phyloP scores from a whole-genome alignment of 2,329 filamentous ascomycete genomes.

The Botrytis hyacinthi region DNA sequence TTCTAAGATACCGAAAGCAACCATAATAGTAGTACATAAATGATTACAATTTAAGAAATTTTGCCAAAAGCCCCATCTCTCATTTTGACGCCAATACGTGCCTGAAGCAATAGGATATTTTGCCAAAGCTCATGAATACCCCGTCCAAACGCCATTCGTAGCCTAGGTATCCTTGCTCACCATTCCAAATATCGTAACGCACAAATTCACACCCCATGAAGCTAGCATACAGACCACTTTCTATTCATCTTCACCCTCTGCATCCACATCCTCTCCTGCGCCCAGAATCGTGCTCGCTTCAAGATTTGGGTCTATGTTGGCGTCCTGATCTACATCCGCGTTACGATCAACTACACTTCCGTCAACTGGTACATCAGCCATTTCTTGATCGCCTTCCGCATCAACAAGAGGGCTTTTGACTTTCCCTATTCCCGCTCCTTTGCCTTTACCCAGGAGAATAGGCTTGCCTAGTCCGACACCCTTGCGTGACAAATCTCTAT shows the following conservation, averaged over 20 bases:
- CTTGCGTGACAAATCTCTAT: constrained; percentile 25
- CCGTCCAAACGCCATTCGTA: constrained; percentile 13
- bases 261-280: neutral
- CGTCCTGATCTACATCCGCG: constrained; percentile 5
- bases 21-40: constrained; percentile 13
- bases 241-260: constrained; percentile 11
- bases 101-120: constrained; percentile 11
- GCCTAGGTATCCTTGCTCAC: constrained; percentile 13
- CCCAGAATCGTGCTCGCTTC: neutral
- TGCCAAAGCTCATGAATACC: constrained; percentile 5
- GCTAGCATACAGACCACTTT: neutral
- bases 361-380: constrained; percentile 39
- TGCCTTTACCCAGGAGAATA: constrained; percentile 26
- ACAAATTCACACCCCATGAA: neutral
- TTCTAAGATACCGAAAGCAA: neutral
- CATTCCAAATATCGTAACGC: constrained; percentile 2
- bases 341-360: constrained; percentile 23
- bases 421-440: constrained; percentile 25
- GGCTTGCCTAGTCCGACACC: constrained; percentile 36
- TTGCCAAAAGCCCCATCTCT: neutral
- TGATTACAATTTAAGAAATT: constrained; percentile 16
- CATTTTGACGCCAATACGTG: constrained; percentile 11
- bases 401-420: constrained; percentile 26
- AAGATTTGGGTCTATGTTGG: neutral
- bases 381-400: constrained; percentile 33